Percentiles rank a stretch among this genome's conserved stretches.
These are phyloP conservation scores for Harringtonia lauricola DNA, from an alignment of 2,329 filamentous ascomycete species.

Conservation along the genomic window DNA sequence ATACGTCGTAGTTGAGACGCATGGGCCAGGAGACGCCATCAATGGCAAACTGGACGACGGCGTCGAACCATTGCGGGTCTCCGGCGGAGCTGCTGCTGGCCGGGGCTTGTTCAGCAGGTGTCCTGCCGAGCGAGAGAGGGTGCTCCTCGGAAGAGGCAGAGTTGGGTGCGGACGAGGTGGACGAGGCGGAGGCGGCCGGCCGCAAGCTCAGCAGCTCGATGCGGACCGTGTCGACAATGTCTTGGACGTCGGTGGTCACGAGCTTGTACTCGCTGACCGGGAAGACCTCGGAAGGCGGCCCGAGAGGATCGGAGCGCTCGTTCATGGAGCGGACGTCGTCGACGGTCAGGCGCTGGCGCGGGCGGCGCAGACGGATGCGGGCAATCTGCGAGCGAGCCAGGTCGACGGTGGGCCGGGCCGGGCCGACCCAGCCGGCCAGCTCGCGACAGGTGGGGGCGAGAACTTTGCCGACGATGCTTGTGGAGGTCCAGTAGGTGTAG, in stretches of 20 bases:
- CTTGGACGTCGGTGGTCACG: constrained; percentile 42
- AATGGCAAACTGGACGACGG: constrained; percentile 52
- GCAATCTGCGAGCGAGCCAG: constrained; percentile 60
- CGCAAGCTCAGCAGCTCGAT: constrained; percentile 57
- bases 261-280: constrained; percentile 59
- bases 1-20: constrained; percentile 51
- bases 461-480: constrained; percentile 65
- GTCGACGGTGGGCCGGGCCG: constrained; percentile 56
- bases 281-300: constrained; percentile 49
- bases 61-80: constrained; percentile 40
- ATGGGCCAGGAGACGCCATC: constrained; percentile 53
- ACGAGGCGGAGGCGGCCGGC: constrained; percentile 2
- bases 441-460: constrained; percentile 60
- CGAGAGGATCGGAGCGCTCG: constrained; percentile 57
- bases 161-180: background rate
- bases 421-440: constrained; percentile 64
- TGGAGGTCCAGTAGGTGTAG: constrained; percentile 66
- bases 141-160: background rate
- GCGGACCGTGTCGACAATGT: constrained; percentile 53
- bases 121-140: background rate
- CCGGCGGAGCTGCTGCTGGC: background rate
- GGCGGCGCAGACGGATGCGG: constrained; percentile 49
- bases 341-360: constrained; percentile 42
- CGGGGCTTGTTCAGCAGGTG: background rate
- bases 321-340: constrained; percentile 56